phyloP scores from a whole-genome alignment of 305 asterid genomes.

The Rubia occidens region DNA sequence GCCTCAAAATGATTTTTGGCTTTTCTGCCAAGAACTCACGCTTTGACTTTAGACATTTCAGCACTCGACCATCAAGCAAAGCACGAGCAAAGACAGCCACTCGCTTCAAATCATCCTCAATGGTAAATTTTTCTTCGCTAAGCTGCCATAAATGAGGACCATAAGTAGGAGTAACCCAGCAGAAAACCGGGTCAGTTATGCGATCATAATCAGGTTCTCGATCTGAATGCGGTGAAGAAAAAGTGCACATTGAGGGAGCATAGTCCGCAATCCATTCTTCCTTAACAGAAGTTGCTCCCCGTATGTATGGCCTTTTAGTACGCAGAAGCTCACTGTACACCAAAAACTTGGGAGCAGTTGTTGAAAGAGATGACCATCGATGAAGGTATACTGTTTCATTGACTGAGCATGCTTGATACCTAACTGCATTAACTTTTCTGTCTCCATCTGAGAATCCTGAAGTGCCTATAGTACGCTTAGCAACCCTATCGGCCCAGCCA shows the following conservation, averaged over 20 bases:
- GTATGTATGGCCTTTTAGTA: slow-evolving; percentile 67
- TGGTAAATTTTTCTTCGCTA: slow-evolving; percentile 50
- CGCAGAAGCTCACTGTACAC: slow-evolving; percentile 65
- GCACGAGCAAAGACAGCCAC: slow-evolving; percentile 51
- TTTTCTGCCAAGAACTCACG: slow-evolving; percentile 44
- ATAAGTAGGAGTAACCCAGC: slow-evolving; percentile 62
- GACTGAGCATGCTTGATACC: slow-evolving; percentile 68
- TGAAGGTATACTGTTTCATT: slow-evolving; percentile 62
- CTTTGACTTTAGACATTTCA: slow-evolving; percentile 57
- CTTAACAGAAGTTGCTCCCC: slow-evolving; percentile 69
- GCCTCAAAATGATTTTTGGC: slow-evolving; percentile 64
- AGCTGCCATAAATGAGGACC: slow-evolving; percentile 81
- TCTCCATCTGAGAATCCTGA: slow-evolving; percentile 43
- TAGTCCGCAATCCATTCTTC: slow-evolving; percentile 63
- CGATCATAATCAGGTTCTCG: slow-evolving; percentile 63
- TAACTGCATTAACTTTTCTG: slow-evolving; percentile 37
- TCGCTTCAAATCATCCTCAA: slow-evolving; percentile 33
- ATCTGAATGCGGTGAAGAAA: slow-evolving; percentile 72
- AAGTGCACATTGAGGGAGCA: slow-evolving; percentile 49
- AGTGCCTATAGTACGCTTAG: slow-evolving; percentile 47
- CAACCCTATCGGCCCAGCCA: slow-evolving; percentile 89
- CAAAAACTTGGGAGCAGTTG: slow-evolving; percentile 62
- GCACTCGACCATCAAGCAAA: slow-evolving; percentile 64
- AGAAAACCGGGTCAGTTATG: slow-evolving; percentile 44
- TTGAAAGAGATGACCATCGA: slow-evolving; percentile 60